phyloP scores from a whole-genome alignment of 2,329 filamentous ascomycete genomes.

The Colletotrichum musicola region DNA sequence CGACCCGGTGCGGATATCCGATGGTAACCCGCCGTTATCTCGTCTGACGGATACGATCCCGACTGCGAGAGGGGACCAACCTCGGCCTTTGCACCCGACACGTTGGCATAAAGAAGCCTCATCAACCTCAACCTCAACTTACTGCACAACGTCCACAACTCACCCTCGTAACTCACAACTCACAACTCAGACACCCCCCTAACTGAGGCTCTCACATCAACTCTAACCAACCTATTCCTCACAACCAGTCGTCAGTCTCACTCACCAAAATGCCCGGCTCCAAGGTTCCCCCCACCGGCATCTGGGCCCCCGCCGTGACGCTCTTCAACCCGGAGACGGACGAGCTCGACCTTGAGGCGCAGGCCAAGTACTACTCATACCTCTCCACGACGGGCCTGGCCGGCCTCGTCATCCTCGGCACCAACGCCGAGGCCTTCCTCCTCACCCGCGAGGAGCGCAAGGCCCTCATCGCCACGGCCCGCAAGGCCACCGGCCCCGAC shows the following conservation, averaged over 20 bases:
- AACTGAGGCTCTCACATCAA: not conserved
- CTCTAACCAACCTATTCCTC: not conserved
- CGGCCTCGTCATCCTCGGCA: constrained; percentile 66
- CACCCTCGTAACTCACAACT: not conserved
- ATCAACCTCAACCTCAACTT: not conserved
- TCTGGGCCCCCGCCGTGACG: constrained; percentile 67
- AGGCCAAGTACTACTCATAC: constrained; percentile 64
- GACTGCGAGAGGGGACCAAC: not conserved
- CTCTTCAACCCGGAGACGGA: constrained; percentile 65
- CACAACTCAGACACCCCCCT: not conserved
- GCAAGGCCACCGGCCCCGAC: constrained; percentile 62
- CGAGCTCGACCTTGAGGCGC: constrained; percentile 59
- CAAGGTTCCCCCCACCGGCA: constrained; percentile 48
- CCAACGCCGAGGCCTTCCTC: constrained; percentile 68
- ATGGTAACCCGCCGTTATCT: constrained; percentile 27
- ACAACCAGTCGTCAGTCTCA: not conserved
- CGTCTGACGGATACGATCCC: constrained; percentile 29
- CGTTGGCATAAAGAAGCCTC: constrained; percentile 14
- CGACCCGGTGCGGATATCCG: constrained; percentile 37
- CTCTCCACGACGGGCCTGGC: constrained; percentile 62
- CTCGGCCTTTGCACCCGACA: constrained; percentile 23
- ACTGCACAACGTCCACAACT: not conserved
- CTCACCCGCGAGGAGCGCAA: constrained; percentile 70
- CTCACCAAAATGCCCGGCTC: constrained; percentile 15
- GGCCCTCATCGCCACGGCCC: constrained; percentile 67